Percentiles rank a stretch among this genome's conserved stretches.
These are phyloP conservation scores for Dryadomyces quercus-mongolicae DNA, from an alignment of 2,329 filamentous ascomycete species.

Conservation along the genomic window DNA sequence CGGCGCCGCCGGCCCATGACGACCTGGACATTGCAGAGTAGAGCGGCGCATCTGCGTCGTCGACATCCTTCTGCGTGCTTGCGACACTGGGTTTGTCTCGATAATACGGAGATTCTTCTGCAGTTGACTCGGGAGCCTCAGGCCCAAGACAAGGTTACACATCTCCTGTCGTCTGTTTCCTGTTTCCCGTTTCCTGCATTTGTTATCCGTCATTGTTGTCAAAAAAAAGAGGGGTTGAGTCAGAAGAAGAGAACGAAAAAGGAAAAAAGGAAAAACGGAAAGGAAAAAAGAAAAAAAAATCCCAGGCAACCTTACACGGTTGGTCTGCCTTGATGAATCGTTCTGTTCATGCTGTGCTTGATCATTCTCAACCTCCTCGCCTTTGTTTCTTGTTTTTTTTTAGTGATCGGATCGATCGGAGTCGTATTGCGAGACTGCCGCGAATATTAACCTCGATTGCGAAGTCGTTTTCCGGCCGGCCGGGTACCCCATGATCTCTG, in stretches of 20 bases:
- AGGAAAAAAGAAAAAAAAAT: neutral
- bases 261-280: neutral
- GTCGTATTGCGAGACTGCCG: neutral
- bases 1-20: constrained; percentile 74
- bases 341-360: too few species aligned
- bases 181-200: neutral
- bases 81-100: neutral
- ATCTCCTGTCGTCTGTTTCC: neutral
- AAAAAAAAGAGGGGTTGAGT: neutral
- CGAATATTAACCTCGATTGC: neutral
- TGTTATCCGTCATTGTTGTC: neutral
- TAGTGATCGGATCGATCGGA: constrained; percentile 11
- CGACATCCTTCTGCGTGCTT: neutral
- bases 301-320: neutral
- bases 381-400: constrained; percentile 7
- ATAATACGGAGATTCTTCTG: neutral
- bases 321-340: neutral
- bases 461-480: neutral
- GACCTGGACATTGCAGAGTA: constrained; percentile 91
- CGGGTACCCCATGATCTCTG: neutral
- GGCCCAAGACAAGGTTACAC: constrained; percentile 1
- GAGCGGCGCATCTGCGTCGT: neutral
- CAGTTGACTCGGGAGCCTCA: neutral
- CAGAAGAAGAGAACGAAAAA: neutral
- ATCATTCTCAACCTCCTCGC: neutral